Evolutionary conservation across 257 asterid genomes (phyloP).

Genomic region (Ajuga chamaepitys): DNA sequence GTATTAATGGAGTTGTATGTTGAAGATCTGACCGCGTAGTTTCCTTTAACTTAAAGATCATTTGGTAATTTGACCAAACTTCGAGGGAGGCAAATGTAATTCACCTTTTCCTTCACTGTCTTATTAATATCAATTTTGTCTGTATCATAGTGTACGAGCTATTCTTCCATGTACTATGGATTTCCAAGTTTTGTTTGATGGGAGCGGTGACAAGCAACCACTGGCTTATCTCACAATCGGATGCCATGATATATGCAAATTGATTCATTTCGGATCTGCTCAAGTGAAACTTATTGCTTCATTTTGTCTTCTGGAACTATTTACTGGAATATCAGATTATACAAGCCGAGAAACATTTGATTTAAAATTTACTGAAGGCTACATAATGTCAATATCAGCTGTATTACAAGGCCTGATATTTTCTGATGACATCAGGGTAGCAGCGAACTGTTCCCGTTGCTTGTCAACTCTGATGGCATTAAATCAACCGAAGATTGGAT

Average conservation of each 20-base stretch:
- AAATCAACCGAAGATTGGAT: constrained; percentile 37
- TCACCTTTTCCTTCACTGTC: no score
- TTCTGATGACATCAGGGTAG: constrained; percentile 47
- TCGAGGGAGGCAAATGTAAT: no score
- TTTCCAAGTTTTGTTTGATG: constrained; percentile 37
- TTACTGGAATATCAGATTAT: constrained; percentile 39
- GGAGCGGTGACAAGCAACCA: constrained; percentile 27
- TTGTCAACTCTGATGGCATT: constrained; percentile 52
- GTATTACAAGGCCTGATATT: constrained; percentile 70
- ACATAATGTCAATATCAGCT: constrained; percentile 44
- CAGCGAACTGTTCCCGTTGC: constrained; percentile 63
- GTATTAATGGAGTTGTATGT: no score
- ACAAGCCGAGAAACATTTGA: constrained; percentile 24
- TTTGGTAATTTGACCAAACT: no score
- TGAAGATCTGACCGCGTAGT: no score
- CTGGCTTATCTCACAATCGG: constrained; percentile 44
- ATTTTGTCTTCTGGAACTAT: constrained; percentile 61
- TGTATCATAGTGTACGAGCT: constrained; percentile 43
- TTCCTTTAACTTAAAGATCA: no score
- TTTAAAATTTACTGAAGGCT: constrained; percentile 34
- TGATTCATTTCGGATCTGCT: constrained; percentile 80
- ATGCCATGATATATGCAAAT: constrained; percentile 73
- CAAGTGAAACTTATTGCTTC: constrained; percentile 61
- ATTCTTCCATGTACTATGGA: constrained; percentile 55
- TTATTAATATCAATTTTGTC: constrained; percentile 18